Percentiles rank a stretch among this genome's conserved stretches.
Conservation (phyloP, 2,329 filamentous ascomycete species). For the Ophiostoma fasciatum region DNA sequence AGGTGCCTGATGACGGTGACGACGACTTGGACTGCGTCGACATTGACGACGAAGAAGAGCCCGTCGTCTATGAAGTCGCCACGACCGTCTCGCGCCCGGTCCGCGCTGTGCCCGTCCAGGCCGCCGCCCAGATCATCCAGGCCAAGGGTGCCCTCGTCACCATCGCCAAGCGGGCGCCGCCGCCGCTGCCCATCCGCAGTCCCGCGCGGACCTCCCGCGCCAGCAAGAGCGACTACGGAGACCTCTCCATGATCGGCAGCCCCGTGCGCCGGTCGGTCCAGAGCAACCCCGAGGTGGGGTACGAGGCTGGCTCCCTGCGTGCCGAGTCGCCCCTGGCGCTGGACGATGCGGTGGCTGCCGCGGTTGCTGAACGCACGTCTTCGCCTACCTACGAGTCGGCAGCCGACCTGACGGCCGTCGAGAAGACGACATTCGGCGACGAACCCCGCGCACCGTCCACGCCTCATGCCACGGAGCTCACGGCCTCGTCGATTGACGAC, state of each 20-base stretch:
- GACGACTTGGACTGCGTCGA: slow-evolving; percentile 36
- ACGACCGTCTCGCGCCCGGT: slow-evolving; percentile 40
- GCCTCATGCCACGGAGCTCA: slow-evolving; percentile 4
- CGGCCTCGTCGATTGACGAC: slow-evolving; percentile 9
- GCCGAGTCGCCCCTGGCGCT: too few relatives aligned
- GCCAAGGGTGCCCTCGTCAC: slow-evolving; percentile 69
- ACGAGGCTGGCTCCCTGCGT: too few relatives aligned
- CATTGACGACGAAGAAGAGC: slow-evolving; percentile 42
- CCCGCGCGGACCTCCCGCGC: slow-evolving; percentile 46
- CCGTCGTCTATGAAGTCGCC: slow-evolving; percentile 54
- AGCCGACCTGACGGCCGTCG: background rate
- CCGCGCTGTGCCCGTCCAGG: slow-evolving; percentile 45
- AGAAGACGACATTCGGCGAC: slow-evolving; percentile 1
- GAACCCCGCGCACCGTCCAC: background rate
- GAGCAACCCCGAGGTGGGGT: too few relatives aligned
- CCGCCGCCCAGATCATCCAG: slow-evolving; percentile 52
- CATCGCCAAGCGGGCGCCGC: slow-evolving; percentile 67
- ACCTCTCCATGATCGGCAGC: slow-evolving; percentile 38
- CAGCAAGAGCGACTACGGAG: slow-evolving; percentile 41
- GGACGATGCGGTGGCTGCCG: too few relatives aligned
- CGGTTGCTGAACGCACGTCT: too few relatives aligned
- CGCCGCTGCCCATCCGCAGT: slow-evolving; percentile 64
- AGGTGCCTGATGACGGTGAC: slow-evolving; percentile 20
- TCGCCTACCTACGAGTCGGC: slow-evolving; percentile 4
- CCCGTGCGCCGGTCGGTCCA: slow-evolving; percentile 36